These are phyloP conservation scores for Leucosporidium creatinivorum DNA, from an alignment of 768 basidiomycete genomes.

Conservation along the genomic window DNA sequence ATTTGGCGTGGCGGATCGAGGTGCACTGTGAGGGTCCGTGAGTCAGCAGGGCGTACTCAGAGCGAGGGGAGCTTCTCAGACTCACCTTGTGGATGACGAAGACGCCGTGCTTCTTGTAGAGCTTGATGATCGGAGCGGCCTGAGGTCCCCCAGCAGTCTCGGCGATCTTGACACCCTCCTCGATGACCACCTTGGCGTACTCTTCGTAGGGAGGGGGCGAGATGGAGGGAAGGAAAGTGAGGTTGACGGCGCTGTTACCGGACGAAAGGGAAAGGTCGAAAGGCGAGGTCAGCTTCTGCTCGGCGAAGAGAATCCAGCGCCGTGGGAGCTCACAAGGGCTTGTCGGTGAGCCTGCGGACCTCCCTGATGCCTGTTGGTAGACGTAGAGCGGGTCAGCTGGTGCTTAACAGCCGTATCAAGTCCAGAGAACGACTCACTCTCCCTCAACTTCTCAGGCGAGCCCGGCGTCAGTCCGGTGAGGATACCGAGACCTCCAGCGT, in stretches of 20 bases:
- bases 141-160: constrained; percentile 87
- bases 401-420: too few species aligned
- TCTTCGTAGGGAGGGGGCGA: constrained; percentile 85
- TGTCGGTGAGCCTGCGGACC: constrained; percentile 53
- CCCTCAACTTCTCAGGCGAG: constrained; percentile 67
- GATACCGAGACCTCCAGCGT: constrained; percentile 78
- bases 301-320: not conserved
- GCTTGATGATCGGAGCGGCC: constrained; percentile 50
- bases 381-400: too few species aligned
- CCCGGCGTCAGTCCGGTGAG: constrained; percentile 85
- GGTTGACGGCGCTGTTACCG: constrained; percentile 32
- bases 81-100: constrained; percentile 68
- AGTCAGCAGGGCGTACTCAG: not conserved
- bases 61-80: too few species aligned
- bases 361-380: constrained; percentile 52
- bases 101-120: constrained; percentile 59
- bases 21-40: constrained; percentile 50
- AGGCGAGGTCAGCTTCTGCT: not conserved
- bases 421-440: constrained; percentile 42
- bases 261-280: not conserved
- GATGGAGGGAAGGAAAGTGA: constrained; percentile 68
- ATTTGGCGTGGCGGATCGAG: constrained; percentile 75
- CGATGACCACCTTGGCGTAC: constrained; percentile 56
- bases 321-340: constrained; percentile 51
- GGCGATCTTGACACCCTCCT: constrained; percentile 78